These are phyloP conservation scores for Sicyos edulis DNA, from an alignment of 306 rosid species.

Conservation along the genomic window DNA sequence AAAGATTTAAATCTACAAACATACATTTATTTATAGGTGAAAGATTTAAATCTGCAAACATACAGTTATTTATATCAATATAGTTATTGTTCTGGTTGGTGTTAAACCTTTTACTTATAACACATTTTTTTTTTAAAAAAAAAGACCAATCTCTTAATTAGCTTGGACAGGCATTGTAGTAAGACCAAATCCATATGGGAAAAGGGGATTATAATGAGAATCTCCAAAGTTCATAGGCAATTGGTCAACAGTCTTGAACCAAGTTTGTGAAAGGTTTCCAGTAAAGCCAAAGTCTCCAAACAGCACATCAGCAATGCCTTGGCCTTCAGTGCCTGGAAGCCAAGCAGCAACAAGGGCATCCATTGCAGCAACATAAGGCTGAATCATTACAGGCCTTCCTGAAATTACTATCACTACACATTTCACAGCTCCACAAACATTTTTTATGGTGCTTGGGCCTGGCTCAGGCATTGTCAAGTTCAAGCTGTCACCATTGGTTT, in stretches of 20 bases:
- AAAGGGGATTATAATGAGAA: not conserved
- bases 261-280: not conserved
- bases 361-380: not conserved
- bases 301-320: slow-evolving; percentile 1
- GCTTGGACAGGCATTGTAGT: not conserved
- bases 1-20: too few species aligned
- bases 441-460: not conserved
- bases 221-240: not conserved
- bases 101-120: too few species aligned
- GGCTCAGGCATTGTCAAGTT: not conserved
- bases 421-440: not conserved
- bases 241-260: not conserved
- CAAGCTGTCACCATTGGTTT: slow-evolving; percentile 20
- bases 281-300: not conserved
- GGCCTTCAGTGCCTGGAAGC: slow-evolving; percentile 5
- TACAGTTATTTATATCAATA: too few species aligned
- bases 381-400: not conserved
- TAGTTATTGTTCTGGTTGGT: too few species aligned
- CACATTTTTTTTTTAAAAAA: too few species aligned
- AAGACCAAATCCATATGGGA: not conserved
- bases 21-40: too few species aligned
- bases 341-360: slow-evolving; percentile 2
- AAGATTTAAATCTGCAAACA: too few species aligned
- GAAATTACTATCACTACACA: not conserved
- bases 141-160: not conserved